phyloP scores from a whole-genome alignment of 257 asterid species.

The Lycium ferocissimum region DNA sequence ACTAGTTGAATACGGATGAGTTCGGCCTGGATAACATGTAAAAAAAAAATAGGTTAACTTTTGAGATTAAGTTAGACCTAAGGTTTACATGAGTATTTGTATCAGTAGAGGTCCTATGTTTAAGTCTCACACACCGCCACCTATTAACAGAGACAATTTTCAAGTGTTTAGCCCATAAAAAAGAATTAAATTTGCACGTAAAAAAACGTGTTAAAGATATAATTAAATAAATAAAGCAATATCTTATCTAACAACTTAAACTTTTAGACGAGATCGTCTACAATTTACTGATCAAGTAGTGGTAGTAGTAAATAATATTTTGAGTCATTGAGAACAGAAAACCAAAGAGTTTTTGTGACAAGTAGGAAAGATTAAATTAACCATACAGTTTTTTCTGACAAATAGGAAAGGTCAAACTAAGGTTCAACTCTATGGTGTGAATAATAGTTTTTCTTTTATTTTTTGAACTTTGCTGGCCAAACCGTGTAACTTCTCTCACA shows the following conservation, averaged over 20 bases:
- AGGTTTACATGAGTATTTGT: too few relatives aligned
- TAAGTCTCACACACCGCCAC: neutral
- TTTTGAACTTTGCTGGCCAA: neutral
- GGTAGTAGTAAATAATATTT: too few relatives aligned
- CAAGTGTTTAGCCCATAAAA: neutral
- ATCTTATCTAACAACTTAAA: neutral
- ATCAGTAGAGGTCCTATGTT: neutral
- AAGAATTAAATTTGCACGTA: neutral
- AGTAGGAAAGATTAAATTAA: neutral
- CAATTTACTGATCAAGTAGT: too few relatives aligned
- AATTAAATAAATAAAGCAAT: neutral
- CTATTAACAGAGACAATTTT: too few relatives aligned
- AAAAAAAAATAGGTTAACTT: too few relatives aligned
- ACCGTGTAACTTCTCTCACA: constrained; percentile 23
- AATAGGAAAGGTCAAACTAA: neutral
- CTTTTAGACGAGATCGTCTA: too few relatives aligned
- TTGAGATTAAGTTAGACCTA: neutral
- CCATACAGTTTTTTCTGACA: neutral
- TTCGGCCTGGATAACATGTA: neutral
- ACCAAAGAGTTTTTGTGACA: neutral
- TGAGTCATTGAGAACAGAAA: neutral
- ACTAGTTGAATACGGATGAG: neutral
- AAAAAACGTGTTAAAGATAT: neutral
- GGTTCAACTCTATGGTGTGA: neutral
- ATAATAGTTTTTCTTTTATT: neutral